Conservation (phyloP, 176 grass and related monocot genomes). For the Bolboschoenus planiculmis region DNA sequence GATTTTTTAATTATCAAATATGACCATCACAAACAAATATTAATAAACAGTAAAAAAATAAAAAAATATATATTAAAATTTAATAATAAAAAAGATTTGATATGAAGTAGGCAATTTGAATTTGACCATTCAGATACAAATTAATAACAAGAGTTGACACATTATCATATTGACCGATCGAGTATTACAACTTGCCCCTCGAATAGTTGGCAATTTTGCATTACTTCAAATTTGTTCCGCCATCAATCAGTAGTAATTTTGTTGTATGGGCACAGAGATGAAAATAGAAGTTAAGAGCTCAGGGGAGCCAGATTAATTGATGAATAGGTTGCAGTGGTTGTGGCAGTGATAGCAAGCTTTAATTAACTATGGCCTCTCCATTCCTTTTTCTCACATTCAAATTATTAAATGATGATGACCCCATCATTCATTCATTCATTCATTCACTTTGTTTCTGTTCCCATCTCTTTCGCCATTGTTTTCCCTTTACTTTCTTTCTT, state of each 20-base stretch:
- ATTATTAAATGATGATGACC: constrained; percentile 44
- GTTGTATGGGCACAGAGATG: neutral
- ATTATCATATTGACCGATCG: neutral
- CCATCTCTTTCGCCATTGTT: neutral
- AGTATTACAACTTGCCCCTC: neutral
- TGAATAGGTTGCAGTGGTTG: constrained; percentile 53
- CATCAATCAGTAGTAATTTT: neutral
- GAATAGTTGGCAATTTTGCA: neutral
- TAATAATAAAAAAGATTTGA: neutral
- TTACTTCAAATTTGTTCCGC: neutral
- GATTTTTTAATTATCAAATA: too few relatives aligned
- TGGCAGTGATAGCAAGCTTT: constrained; percentile 44
- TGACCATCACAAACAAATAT: neutral
- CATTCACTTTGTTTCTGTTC: constrained; percentile 72
- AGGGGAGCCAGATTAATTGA: constrained; percentile 20
- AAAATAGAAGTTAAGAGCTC: neutral
- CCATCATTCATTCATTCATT: constrained; percentile 42
- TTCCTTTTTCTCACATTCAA: constrained; percentile 24
- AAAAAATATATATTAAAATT: neutral
- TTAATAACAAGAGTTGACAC: neutral
- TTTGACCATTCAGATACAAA: neutral
- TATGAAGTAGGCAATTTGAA: neutral
- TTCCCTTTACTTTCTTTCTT: neutral
- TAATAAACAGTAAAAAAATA: neutral
- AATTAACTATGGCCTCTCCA: constrained; percentile 40